Percentiles rank a stretch among this genome's conserved stretches.
These are phyloP conservation scores for Cyclotella kingstonii DNA, from an alignment of 108 stramenopile genomes.

Conservation along the genomic window DNA sequence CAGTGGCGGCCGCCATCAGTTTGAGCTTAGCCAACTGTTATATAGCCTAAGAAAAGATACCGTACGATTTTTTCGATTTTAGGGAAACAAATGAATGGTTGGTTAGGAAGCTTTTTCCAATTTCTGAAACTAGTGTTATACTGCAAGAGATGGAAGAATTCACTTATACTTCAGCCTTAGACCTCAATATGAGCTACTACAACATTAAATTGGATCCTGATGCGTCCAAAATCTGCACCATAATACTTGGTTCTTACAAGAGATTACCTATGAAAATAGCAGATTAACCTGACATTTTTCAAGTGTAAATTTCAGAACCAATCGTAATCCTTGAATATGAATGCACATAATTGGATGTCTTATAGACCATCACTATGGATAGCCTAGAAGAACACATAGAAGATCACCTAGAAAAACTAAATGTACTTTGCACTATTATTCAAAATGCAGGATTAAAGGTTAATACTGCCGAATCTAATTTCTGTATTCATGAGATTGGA, in stretches of 20 bases:
- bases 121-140: conserved; percentile 39
- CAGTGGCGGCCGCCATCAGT: not conserved
- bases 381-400: conserved; percentile 24
- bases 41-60: too few relatives aligned
- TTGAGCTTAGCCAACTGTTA: conserved; percentile 9
- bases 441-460: conserved; percentile 10
- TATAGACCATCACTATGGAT: conserved; percentile 18
- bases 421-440: not conserved
- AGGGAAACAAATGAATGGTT: conserved; percentile 43
- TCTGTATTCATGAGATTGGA: conserved; percentile 7
- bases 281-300: conserved; percentile 34
- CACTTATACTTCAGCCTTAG: conserved; percentile 38
- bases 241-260: conserved; percentile 32
- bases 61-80: conserved; percentile 36
- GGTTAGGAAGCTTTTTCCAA: conserved; percentile 37
- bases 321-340: conserved; percentile 26
- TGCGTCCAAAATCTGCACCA: conserved; percentile 30
- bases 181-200: conserved; percentile 51
- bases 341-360: conserved; percentile 40
- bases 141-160: conserved; percentile 42
- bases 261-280: conserved; percentile 45
- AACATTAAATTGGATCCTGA: conserved; percentile 17
- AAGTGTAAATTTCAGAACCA: conserved; percentile 32
- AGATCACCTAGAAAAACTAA: conserved; percentile 13
- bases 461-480: conserved; percentile 9